Conservation (phyloP, 345 rosid species). For the Brassica nigra region DNA sequence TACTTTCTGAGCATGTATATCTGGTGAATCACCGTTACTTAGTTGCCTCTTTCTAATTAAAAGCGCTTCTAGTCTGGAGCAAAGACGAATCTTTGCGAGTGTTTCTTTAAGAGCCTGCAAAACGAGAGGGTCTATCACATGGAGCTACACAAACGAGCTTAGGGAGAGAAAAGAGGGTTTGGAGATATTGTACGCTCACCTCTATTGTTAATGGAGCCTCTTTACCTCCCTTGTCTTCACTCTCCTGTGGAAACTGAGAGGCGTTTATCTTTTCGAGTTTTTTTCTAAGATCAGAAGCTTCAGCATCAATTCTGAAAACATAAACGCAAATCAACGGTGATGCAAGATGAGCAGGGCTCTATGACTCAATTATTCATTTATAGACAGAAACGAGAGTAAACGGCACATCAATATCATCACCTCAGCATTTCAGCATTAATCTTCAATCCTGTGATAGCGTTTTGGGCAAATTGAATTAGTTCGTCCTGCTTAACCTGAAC, state of each 20-base stretch:
- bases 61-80: conserved; percentile 82
- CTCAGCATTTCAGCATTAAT: conserved; percentile 71
- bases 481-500: conserved; percentile 92
- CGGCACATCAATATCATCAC: conserved; percentile 43
- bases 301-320: conserved; percentile 76
- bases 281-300: conserved; percentile 63
- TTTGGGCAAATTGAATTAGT: conserved; percentile 89
- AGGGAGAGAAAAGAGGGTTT: conserved; percentile 5
- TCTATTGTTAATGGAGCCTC: conserved; percentile 58
- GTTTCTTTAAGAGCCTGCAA: conserved; percentile 80
- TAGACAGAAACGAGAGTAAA: conserved; percentile 19
- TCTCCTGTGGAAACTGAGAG: conserved; percentile 46
- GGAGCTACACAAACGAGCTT: conserved; percentile 2
- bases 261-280: conserved; percentile 58
- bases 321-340: conserved; percentile 22
- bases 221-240: conserved; percentile 48
- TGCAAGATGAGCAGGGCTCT: conserved; percentile 19
- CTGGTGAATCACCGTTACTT: conserved; percentile 79
- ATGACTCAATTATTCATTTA: conserved; percentile 1
- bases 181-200: conserved; percentile 47
- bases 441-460: conserved; percentile 86
- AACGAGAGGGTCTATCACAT: conserved; percentile 9
- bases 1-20: conserved; percentile 94
- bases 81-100: conserved; percentile 67
- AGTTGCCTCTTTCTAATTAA: conserved; percentile 65